Conservation (phyloP, 1,284 basidiomycete species). For the Austropuccinia psidii region DNA sequence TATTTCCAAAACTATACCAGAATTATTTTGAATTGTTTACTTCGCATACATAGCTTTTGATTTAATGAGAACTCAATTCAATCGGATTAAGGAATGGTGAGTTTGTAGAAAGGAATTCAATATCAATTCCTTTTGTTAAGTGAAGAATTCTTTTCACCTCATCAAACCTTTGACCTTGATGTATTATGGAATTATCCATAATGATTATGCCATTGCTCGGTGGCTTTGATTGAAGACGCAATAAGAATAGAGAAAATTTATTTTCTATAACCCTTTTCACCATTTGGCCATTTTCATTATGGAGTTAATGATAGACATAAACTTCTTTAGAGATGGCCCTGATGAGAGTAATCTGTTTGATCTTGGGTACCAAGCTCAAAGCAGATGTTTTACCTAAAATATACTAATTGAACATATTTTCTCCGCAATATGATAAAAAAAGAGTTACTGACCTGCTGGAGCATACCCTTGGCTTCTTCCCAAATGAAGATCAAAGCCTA, state of each 20-base stretch:
- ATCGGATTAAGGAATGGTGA: conserved; percentile 7
- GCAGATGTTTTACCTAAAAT: neutral
- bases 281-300: neutral
- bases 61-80: conserved; percentile 2
- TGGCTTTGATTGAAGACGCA: neutral
- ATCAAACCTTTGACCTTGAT: neutral
- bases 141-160: neutral
- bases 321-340: neutral
- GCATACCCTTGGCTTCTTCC: neutral
- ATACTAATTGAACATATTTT: too few relatives aligned
- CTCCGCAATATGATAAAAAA: conserved; percentile 1
- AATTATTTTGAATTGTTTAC: neutral
- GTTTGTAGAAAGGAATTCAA: neutral
- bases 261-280: neutral
- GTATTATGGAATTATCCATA: neutral
- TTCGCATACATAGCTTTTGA: neutral
- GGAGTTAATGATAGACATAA: neutral
- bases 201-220: neutral
- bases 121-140: neutral
- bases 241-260: too few relatives aligned
- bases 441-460: neutral
- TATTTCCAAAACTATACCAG: neutral
- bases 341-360: neutral
- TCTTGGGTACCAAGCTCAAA: neutral
- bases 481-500: neutral